Evolutionary conservation across 1,284 basidiomycete genomes (phyloP).

Genomic region (Psilocybe mexicana): DNA sequence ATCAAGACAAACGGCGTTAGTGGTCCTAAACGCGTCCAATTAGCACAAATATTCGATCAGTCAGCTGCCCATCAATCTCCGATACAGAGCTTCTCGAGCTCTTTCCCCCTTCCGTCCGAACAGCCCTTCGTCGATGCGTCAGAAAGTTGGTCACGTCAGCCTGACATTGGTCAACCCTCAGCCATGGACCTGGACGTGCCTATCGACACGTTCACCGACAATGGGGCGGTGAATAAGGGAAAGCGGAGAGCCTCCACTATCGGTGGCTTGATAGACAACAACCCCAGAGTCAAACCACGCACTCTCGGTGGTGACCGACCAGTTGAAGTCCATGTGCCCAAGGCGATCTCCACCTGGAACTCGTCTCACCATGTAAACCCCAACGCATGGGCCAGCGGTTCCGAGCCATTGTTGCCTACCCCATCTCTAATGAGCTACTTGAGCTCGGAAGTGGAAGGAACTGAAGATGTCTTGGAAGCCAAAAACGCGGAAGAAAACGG

Average conservation of each 20-base stretch:
- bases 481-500: conserved; percentile 74
- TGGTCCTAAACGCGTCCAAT: conserved; percentile 20
- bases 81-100: conserved; percentile 23
- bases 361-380: conserved; percentile 12
- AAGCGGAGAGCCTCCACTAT: conserved; percentile 51
- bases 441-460: conserved; percentile 59
- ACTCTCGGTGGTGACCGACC: conserved; percentile 74
- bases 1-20: conserved; percentile 12
- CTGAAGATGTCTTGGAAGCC: conserved; percentile 73
- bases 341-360: conserved; percentile 45
- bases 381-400: conserved; percentile 10
- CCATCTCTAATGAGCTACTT: conserved; percentile 63
- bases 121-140: conserved; percentile 41
- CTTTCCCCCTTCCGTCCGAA: conserved; percentile 44
- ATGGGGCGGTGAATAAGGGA: conserved; percentile 32
- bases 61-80: conserved; percentile 16
- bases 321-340: conserved; percentile 49
- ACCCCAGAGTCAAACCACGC: conserved; percentile 40
- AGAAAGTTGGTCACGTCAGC: conserved; percentile 33
- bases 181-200: conserved; percentile 52
- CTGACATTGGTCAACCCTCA: conserved; percentile 29
- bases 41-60: conserved; percentile 20
- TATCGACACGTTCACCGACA: conserved; percentile 48
- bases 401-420: conserved; percentile 35
- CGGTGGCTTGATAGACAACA: conserved; percentile 46